Evolutionary conservation across 345 rosid species (phyloP).

Genomic region (Citrus unshiu): DNA sequence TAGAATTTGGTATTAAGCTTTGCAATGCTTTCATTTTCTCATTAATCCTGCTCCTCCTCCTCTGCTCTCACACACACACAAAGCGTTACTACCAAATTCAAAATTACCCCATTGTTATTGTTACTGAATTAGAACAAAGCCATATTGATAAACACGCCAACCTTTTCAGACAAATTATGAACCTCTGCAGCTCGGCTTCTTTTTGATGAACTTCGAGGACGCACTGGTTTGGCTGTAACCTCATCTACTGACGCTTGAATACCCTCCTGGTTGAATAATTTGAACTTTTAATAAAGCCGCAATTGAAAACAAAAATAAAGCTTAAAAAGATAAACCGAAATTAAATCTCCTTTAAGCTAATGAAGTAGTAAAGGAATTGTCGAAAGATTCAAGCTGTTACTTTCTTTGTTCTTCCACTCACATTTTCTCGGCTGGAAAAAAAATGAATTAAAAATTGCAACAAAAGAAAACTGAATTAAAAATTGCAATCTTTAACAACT

Average conservation of each 20-base stretch:
- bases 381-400: neutral
- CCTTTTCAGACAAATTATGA: constrained; percentile 98
- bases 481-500: neutral
- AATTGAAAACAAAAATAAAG: neutral
- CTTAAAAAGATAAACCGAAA: neutral
- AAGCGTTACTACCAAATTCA: neutral
- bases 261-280: constrained; percentile 45
- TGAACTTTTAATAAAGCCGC: neutral
- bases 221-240: constrained; percentile 39
- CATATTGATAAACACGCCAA: constrained; percentile 9
- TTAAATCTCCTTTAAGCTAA: neutral
- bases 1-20: constrained; percentile 87
- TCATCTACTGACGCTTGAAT: constrained; percentile 59
- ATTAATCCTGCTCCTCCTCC: constrained; percentile 92
- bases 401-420: neutral
- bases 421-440: constrained; percentile 5
- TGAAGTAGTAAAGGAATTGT: neutral
- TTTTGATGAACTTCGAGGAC: constrained; percentile 65
- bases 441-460: neutral
- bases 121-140: neutral
- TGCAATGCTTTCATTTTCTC: constrained; percentile 99
- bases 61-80: constrained; percentile 33
- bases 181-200: constrained; percentile 96
- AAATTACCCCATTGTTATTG: neutral
- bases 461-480: neutral